phyloP scores from a whole-genome alignment of 139 green algal genomes.

The Eudorina sp. region DNA sequence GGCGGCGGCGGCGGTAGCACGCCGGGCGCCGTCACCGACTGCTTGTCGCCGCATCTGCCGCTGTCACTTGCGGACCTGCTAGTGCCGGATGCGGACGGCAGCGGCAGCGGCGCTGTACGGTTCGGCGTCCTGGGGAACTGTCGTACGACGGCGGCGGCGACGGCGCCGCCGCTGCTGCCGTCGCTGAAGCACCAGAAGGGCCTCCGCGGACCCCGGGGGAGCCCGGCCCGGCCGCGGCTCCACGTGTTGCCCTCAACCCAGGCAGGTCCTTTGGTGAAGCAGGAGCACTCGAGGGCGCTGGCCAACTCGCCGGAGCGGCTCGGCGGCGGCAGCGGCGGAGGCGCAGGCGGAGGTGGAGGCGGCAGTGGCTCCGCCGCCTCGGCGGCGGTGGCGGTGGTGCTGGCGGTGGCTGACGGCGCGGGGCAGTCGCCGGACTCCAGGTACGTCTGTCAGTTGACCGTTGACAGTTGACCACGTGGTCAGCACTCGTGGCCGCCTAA shows the following conservation, averaged over 20 bases:
- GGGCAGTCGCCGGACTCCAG: neutral
- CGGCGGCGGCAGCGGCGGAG: no score
- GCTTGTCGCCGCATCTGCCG: no score
- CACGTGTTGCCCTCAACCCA: neutral
- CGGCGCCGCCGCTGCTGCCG: neutral
- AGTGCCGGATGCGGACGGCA: neutral
- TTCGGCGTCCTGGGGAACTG: neutral
- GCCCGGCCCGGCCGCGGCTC: neutral
- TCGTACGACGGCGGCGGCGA: neutral
- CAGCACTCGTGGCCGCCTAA: no score
- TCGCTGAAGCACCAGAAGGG: conserved; percentile 16
- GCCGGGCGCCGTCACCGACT: no score
- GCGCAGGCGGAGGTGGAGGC: neutral
- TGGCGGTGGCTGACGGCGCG: neutral
- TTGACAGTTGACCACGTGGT: no score
- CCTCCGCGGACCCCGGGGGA: neutral
- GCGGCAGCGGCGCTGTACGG: neutral
- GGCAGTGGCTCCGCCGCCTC: neutral
- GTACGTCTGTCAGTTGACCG: no score
- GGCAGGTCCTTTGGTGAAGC: neutral
- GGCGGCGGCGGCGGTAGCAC: neutral
- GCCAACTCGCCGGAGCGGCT: neutral
- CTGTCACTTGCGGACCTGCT: no score
- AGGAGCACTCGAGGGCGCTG: neutral
- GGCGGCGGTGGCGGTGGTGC: conserved; percentile 2